Evolutionary conservation across 1,139 yeast genomes (phyloP).

Genomic region (Casaregolazyma lundiana): DNA sequence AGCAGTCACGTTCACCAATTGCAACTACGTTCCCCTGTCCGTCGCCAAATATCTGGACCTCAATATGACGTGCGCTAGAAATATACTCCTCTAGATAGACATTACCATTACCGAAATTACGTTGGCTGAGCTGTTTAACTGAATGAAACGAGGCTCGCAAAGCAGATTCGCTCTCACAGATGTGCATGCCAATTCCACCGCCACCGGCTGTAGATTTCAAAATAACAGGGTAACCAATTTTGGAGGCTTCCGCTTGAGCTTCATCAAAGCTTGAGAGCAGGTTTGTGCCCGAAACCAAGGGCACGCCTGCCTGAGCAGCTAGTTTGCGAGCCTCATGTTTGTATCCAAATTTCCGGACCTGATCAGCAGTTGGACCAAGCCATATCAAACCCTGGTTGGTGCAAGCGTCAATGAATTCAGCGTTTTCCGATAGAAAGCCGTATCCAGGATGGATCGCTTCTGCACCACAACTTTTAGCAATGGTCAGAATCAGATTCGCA

Average conservation of each 20-base stretch:
- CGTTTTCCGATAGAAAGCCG: slow-evolving; percentile 96
- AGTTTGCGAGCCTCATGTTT: slow-evolving; percentile 96
- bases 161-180: slow-evolving; percentile 77
- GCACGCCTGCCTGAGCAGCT: slow-evolving; percentile 84
- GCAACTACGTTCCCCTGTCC: slow-evolving; percentile 91
- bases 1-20: slow-evolving; percentile 95
- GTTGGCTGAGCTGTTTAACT: slow-evolving; percentile 88
- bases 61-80: slow-evolving; percentile 92
- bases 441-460: slow-evolving; percentile 97
- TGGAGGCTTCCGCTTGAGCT: slow-evolving; percentile 71
- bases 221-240: slow-evolving; percentile 87
- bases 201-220: slow-evolving; percentile 98
- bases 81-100: slow-evolving; percentile 92
- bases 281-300: slow-evolving; percentile 92
- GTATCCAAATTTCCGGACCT: slow-evolving; percentile 83
- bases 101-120: slow-evolving; percentile 92
- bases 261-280: slow-evolving; percentile 65
- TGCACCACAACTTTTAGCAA: slow-evolving; percentile 77
- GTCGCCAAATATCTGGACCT: slow-evolving; percentile 94
- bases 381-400: slow-evolving; percentile 76
- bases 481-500: slow-evolving; percentile 75
- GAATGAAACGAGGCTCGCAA: slow-evolving; percentile 79
- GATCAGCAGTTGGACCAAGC: slow-evolving; percentile 93
- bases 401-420: slow-evolving; percentile 89
- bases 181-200: slow-evolving; percentile 96